Evolutionary conservation across 371 early-diverging fungal species (phyloP), one percentile per base, ranked within the genome.

Genomic region (Batrachochytrium dendrobatidis): DNA sequence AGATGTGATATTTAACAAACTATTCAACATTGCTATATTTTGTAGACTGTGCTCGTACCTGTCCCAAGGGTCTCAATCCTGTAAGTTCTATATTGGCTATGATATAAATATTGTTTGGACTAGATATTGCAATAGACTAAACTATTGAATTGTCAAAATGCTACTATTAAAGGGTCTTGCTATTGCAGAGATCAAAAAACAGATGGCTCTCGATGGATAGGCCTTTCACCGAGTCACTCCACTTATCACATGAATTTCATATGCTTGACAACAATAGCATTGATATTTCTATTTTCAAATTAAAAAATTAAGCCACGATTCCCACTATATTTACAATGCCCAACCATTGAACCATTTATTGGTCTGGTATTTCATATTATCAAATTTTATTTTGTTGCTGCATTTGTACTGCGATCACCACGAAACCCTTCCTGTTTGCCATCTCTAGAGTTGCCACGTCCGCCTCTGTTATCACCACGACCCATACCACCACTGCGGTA

Each of bases 1-100:
- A 39, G 6, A 1, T 48, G 8, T 0, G n/a, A 30, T 34, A n/a
- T n/a, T 1, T 52, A 34, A 52, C 22, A 55, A 53, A n/a, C 2
- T 24, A 24, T 7, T 2, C 25, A 25, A 20, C 20, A 55, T 20
- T 17, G 5, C 15, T 34, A 10, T 10, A 7, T 64, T 12, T 53
- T 30, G 28, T 34, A 74, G 75, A 95, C 86, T 95, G 98, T 74
- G 81, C 93, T 55, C 80, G 86, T 65, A 94, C 94, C 45, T 95
- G 98, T 74, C 98, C 98, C 64, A 94, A 95, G 87, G 95, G 95
- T 54, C 83, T 97, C 53, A 93, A 93, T 75, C 98, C 95, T 24
- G 46, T 45, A 45, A 3, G 72, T 65, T 43, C 39, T 62, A n/a
- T n/a, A n/a, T n/a, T n/a, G n/a, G n/a, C n/a, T n/a, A n/a, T n/a